Evolutionary conservation across 306 rosid genomes (phyloP).

Genomic region (Sophora flavescens): DNA sequence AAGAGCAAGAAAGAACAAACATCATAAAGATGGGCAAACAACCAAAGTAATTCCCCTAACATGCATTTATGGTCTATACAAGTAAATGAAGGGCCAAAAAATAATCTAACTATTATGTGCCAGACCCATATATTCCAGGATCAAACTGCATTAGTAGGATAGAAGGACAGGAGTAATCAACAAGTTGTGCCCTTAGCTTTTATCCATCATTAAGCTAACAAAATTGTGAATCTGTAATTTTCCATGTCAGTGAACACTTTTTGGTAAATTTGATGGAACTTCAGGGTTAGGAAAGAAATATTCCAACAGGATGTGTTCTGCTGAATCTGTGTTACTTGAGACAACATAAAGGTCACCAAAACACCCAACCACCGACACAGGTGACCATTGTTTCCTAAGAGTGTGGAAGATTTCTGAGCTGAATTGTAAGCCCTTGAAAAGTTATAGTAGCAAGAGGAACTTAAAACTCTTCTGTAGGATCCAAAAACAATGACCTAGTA

Average conservation of each 20-base stretch:
- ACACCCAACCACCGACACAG: neutral
- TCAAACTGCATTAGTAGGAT: neutral
- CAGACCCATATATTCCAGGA: neutral
- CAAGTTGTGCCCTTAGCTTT: constrained; percentile 7
- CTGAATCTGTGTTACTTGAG: neutral
- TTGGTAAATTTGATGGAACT: neutral
- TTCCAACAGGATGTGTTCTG: constrained; percentile 25
- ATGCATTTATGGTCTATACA: neutral
- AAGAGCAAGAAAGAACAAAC: constrained; percentile 21
- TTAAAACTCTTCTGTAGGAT: neutral
- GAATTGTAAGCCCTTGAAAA: constrained; percentile 17
- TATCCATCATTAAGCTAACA: constrained; percentile 22
- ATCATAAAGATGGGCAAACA: constrained; percentile 12
- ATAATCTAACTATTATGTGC: neutral
- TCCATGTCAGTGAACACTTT: neutral
- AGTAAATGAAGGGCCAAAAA: constrained; percentile 19
- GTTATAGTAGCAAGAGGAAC: neutral
- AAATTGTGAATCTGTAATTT: neutral
- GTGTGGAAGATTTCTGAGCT: neutral
- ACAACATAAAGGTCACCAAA: constrained; percentile 27
- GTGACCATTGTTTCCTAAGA: neutral
- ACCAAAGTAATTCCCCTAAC: constrained; percentile 3
- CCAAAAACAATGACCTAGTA: constrained; percentile 10
- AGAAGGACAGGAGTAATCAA: neutral
- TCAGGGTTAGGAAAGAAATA: constrained; percentile 17